Evolutionary conservation across 768 basidiomycete genomes (phyloP).

Genomic region (Lactifluus hygrophoroides): DNA sequence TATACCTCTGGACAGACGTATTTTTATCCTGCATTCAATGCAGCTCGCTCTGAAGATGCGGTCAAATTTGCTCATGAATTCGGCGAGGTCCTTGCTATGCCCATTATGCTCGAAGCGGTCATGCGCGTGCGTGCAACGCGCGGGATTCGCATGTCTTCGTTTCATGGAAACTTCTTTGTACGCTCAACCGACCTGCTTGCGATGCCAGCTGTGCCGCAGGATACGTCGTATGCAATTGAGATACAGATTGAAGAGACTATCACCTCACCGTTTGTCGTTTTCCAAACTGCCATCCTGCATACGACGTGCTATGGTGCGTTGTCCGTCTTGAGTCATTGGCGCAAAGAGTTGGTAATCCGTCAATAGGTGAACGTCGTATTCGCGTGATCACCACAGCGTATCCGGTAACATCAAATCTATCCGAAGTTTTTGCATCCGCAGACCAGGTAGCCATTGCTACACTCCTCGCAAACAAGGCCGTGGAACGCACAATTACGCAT

Average conservation of each 20-base stretch:
- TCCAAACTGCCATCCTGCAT: conserved; percentile 49
- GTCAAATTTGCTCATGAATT: conserved; percentile 98
- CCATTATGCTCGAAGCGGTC: conserved; percentile 93
- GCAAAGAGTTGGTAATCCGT: neutral
- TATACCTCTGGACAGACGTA: conserved; percentile 98
- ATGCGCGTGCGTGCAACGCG: conserved; percentile 94
- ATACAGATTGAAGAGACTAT: conserved; percentile 47
- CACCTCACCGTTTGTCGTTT: conserved; percentile 38
- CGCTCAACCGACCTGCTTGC: conserved; percentile 50
- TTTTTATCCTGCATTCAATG: conserved; percentile 98
- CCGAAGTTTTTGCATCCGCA: conserved; percentile 83
- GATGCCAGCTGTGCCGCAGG: conserved; percentile 44
- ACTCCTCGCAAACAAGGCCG: conserved; percentile 84
- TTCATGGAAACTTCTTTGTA: conserved; percentile 56
- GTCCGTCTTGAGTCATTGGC: neutral
- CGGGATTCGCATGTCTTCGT: conserved; percentile 46
- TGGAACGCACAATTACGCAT: conserved; percentile 76
- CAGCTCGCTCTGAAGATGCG: conserved; percentile 87
- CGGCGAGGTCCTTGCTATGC: conserved; percentile 84
- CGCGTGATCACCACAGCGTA: conserved; percentile 83
- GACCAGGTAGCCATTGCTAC: conserved; percentile 85
- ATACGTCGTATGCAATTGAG: conserved; percentile 51
- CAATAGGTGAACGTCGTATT: conserved; percentile 62
- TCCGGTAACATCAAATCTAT: conserved; percentile 80
- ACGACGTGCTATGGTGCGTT: conserved; percentile 40